Evolutionary conservation across 441 rosid species (phyloP).

Genomic region (Theobroma grandiflorum): DNA sequence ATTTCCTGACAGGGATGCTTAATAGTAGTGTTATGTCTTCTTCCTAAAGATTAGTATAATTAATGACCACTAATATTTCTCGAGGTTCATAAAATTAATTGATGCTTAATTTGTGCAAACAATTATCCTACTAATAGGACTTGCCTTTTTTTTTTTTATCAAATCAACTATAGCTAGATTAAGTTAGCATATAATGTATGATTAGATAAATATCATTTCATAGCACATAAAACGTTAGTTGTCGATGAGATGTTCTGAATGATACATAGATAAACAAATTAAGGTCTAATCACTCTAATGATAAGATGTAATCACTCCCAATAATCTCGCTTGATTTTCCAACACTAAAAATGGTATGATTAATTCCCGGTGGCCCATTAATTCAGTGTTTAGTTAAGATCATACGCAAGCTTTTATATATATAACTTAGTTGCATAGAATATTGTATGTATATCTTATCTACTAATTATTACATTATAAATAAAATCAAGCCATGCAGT

Average conservation of each 20-base stretch:
- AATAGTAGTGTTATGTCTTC: background rate
- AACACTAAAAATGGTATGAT: conserved; percentile 1
- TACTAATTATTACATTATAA: too few species aligned
- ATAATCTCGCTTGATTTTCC: conserved; percentile 5
- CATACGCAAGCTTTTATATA: background rate
- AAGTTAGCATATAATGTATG: background rate
- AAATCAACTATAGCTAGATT: background rate
- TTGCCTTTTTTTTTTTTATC: background rate
- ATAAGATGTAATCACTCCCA: background rate
- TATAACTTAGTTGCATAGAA: background rate
- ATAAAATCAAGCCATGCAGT: background rate
- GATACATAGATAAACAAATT: background rate
- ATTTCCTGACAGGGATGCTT: background rate
- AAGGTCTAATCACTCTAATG: conserved; percentile 11
- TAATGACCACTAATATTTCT: background rate
- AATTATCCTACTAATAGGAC: background rate
- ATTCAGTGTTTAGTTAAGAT: background rate
- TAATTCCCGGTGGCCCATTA: background rate
- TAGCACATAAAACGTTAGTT: background rate
- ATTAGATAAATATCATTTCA: conserved; percentile 13
- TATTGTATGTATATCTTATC: too few species aligned
- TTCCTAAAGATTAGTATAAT: background rate
- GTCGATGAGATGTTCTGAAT: background rate
- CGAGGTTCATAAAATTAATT: background rate
- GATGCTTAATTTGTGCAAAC: conserved; percentile 23